These are phyloP conservation scores for Apium graveolens DNA, from an alignment of 129 eudicot genomes.

Conservation along the genomic window DNA sequence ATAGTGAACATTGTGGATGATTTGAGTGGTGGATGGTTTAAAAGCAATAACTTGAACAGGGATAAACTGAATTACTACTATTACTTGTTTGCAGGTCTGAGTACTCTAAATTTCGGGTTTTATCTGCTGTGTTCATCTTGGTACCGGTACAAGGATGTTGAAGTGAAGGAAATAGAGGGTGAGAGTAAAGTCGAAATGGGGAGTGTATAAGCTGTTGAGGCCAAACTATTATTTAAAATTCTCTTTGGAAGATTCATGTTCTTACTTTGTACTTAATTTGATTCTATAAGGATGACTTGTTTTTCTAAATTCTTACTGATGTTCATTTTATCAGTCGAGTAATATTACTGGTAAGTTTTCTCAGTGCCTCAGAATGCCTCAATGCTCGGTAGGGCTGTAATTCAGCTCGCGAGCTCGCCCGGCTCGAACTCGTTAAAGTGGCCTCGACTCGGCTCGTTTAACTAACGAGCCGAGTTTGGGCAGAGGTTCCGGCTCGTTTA, in stretches of 20 bases:
- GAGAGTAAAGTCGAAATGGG: neutral
- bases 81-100: neutral
- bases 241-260: neutral
- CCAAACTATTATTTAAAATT: neutral
- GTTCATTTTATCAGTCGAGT: neutral
- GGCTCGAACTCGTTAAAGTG: too few species aligned
- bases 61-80: neutral
- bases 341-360: neutral
- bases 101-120: neutral
- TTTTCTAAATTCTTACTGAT: neutral
- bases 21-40: neutral
- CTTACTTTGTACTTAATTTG: neutral
- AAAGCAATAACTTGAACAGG: slow-evolving; percentile 6
- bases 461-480: too few species aligned
- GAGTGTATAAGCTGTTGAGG: neutral
- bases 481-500: too few species aligned
- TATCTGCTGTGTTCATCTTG: slow-evolving; percentile 7
- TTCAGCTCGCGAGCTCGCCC: too few species aligned
- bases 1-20: neutral
- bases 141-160: neutral
- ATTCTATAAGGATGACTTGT: neutral
- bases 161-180: neutral
- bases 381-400: too few species aligned
- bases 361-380: too few species aligned
- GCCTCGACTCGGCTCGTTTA: too few species aligned